Evolutionary conservation across 768 basidiomycete genomes (phyloP).

Genomic region (Mycena vitilis): DNA sequence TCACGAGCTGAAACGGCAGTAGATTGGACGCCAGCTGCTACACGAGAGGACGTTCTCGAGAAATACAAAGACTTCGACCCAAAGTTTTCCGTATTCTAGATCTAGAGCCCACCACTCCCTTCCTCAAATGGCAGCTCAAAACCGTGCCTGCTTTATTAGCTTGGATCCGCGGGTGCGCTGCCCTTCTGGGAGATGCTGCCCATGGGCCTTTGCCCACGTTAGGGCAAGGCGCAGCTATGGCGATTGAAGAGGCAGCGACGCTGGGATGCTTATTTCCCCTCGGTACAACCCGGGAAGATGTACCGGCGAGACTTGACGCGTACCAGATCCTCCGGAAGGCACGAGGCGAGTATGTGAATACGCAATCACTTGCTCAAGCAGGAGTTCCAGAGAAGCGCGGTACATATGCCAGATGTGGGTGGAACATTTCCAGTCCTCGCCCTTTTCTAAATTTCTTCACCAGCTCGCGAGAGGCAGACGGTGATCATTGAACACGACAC

Average conservation of each 20-base stretch:
- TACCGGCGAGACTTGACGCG: constrained; percentile 19
- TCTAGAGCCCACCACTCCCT: constrained; percentile 6
- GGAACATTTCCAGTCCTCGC: neutral
- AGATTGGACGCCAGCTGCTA: constrained; percentile 17
- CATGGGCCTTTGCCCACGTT: constrained; percentile 41
- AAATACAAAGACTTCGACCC: constrained; percentile 13
- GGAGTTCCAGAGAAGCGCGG: constrained; percentile 12
- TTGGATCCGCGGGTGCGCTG: constrained; percentile 19
- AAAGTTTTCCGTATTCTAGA: constrained; percentile 25
- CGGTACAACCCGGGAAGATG: constrained; percentile 10
- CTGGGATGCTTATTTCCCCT: constrained; percentile 20
- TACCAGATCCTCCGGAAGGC: constrained; percentile 22
- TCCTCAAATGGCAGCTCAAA: constrained; percentile 24
- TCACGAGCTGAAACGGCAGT: neutral
- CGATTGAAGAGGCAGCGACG: constrained; percentile 38
- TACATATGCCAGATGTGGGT: constrained; percentile 8
- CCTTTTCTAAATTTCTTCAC: neutral
- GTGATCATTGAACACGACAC: constrained; percentile 10
- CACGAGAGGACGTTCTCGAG: neutral
- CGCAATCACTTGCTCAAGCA: constrained; percentile 18
- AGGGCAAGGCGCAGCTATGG: constrained; percentile 42
- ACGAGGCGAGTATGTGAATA: constrained; percentile 23
- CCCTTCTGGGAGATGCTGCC: constrained; percentile 28
- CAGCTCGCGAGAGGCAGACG: constrained; percentile 15
- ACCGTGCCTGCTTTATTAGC: constrained; percentile 19